Evolutionary conservation across 129 eudicot genomes (phyloP), one percentile per base, ranked within the genome.

Genomic region (Flaveria trinervia): DNA sequence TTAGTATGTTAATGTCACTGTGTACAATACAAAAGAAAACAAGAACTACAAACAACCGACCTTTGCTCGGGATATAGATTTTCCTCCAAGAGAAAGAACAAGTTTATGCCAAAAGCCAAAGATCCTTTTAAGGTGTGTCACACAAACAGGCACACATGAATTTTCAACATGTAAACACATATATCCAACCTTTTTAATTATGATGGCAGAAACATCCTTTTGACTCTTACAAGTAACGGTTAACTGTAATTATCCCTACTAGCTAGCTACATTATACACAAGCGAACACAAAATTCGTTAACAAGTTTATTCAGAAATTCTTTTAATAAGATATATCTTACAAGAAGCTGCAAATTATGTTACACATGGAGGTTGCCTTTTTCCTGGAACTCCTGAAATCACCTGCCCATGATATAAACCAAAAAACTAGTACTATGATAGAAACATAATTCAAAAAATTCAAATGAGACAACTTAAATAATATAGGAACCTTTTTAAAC

Each of bases 341-440:
- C 79, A 50, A n/a, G 10, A 74, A 60, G 44, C 25, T 44, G 44
- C 22, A 13, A 41, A 73, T 2, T 55, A 74, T 74, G 30, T 45
- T 64, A 41, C 44, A 76, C 44, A 65, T 14, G 74, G 12, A 28
- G 73, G 54, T 22, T 43, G 44, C 45, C 17, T 44, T 26, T 54
- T 67, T 36, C 46, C 54, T 7, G 18, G 17, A 25, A 68, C 25
- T 44, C 74, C 54, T 54, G 52, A 14, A 64, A 36, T 20, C 16
- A 43, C 59, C 75, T 54, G 81, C 45, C 26, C 69, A 65, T 65
- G 36, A 56, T 9, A 77, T 51, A 20, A 50, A 67, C 33, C 54
- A 59, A 49, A 20, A 25, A 46, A 3, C 14, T 76, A 64, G 51
- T 20, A 76, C 25, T 33, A 48, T 65, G 23, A 75, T 28, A 9